A percentile compares a stretch with the other conserved stretches of the same genome.
Evolutionary conservation across 345 rosid genomes (phyloP).

Genomic region (Punica granatum): DNA sequence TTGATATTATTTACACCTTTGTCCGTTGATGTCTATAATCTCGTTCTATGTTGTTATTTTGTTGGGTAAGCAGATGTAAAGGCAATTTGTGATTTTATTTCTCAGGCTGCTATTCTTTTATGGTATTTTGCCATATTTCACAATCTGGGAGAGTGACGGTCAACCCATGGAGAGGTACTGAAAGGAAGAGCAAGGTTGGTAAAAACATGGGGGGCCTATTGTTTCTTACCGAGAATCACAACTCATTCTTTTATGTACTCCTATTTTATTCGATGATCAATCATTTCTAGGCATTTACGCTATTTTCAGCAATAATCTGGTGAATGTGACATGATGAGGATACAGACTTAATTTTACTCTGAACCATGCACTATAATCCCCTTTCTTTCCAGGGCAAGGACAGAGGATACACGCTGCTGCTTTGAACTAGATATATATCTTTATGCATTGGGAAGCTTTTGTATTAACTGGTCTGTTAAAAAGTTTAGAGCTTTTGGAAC

Average conservation of each 20-base stretch:
- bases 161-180: background rate
- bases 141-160: background rate
- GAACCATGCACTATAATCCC: background rate
- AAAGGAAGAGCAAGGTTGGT: background rate
- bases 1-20: background rate
- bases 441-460: constrained; percentile 32
- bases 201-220: constrained; percentile 22
- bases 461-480: constrained; percentile 52
- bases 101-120: background rate
- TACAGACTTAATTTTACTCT: too few relatives aligned
- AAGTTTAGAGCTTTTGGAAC: constrained; percentile 31
- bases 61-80: background rate
- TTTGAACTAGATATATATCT: constrained; percentile 20
- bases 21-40: background rate
- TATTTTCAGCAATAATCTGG: background rate
- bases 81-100: background rate
- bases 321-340: background rate
- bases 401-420: too few relatives aligned
- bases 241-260: constrained; percentile 33
- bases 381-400: background rate
- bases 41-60: background rate
- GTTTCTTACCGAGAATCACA: constrained; percentile 34
- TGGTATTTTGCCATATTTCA: background rate
- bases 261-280: background rate
- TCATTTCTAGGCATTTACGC: background rate